Base-by-base conservation (phyloP, 352 stramenopile genomes). In the Synura sp. region DNA sequence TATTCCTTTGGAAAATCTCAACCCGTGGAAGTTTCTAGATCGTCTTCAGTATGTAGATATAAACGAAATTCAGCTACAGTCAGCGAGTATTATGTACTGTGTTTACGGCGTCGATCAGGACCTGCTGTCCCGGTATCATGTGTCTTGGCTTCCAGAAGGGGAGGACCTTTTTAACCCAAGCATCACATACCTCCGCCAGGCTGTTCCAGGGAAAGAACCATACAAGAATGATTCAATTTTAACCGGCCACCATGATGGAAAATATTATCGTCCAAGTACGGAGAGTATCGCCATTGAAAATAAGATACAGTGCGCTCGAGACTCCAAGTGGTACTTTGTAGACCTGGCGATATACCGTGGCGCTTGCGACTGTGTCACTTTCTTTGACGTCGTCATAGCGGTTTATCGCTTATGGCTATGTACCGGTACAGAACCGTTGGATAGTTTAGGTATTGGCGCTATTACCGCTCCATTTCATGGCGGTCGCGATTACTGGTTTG, bases 391-490 rank as follows among this genome's bases (percentile, higher is more conserved):
- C 22, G 88, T 97, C 25, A 86, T 87, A 27, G 87, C 87, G 2
- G 87, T 98, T 0, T 98, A 93, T 81, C 88, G 92, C 33, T 85
- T 98, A 19, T 98, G 93, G 93, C 92, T 94, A 80, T 98, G 94
- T 76, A 96, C 90, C 1, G 83, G 84, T 2, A 36, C 81, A 0
- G 82, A 85, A 1, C 88, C 84, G 0, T 57, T 90, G 0, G 84
- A 89, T 33, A 82, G 90, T 81, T 69, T 90, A 38, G 85, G 86
- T 31, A 77, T 90, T 27, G 87, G 78, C 31, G 78, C 83, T 42
- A 59, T 86, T 34, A 63, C 74, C 42, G 29, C 82, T 42, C 79
- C 82, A 33, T 82, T 80, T 38, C 42, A 78, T 42, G 87, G 86
- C 0, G 86, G 85, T 19, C 80, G 88, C 19, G 85, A 90, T 63